A percentile compares a stretch with the other conserved stretches of the same genome.
Evolutionary conservation across 495 filamentous ascomycete species (phyloP).

Genomic region (Podospora conica): DNA sequence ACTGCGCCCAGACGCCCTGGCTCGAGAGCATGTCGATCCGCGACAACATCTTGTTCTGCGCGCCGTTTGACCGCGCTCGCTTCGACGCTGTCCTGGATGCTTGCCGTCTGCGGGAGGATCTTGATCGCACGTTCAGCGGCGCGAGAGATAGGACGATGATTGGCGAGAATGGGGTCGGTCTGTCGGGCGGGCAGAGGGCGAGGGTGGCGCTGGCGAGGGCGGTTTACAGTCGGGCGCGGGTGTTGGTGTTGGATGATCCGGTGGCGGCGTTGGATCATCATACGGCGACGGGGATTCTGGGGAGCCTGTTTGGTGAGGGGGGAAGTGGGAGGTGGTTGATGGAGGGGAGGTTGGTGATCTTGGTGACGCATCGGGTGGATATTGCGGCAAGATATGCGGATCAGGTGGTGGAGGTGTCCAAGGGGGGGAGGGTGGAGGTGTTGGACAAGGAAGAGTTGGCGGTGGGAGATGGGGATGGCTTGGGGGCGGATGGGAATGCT

Average conservation of each 20-base stretch:
- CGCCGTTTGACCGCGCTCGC: slow-evolving; percentile 66
- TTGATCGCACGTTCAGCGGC: slow-evolving; percentile 72
- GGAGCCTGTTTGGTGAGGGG: slow-evolving; percentile 51
- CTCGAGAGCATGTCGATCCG: slow-evolving; percentile 85
- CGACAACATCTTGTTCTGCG: slow-evolving; percentile 76
- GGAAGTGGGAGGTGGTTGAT: slow-evolving; percentile 49
- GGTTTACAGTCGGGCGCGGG: slow-evolving; percentile 84
- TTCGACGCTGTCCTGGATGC: slow-evolving; percentile 86
- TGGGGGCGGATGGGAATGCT: slow-evolving; percentile 9
- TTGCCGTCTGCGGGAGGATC: slow-evolving; percentile 86
- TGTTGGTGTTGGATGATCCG: slow-evolving; percentile 92
- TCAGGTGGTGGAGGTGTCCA: slow-evolving; percentile 59
- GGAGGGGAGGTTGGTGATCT: slow-evolving; percentile 54
- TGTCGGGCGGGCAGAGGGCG: slow-evolving; percentile 94
- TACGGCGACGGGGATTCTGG: slow-evolving; percentile 66
- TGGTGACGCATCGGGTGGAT: slow-evolving; percentile 75
- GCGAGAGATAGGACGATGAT: slow-evolving; percentile 84
- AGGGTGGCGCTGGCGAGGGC: slow-evolving; percentile 86
- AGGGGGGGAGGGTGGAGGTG: slow-evolving; percentile 46
- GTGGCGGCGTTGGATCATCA: slow-evolving; percentile 89
- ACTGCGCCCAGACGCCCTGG: slow-evolving; percentile 84
- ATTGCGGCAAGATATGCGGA: slow-evolving; percentile 59
- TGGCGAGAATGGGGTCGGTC: slow-evolving; percentile 90
- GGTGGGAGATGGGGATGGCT: slow-evolving; percentile 18
- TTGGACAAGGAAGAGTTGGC: slow-evolving; percentile 34